These are phyloP conservation scores for Aphanomyces cochlioides DNA, from an alignment of 352 stramenopile genomes.

Conservation along the genomic window DNA sequence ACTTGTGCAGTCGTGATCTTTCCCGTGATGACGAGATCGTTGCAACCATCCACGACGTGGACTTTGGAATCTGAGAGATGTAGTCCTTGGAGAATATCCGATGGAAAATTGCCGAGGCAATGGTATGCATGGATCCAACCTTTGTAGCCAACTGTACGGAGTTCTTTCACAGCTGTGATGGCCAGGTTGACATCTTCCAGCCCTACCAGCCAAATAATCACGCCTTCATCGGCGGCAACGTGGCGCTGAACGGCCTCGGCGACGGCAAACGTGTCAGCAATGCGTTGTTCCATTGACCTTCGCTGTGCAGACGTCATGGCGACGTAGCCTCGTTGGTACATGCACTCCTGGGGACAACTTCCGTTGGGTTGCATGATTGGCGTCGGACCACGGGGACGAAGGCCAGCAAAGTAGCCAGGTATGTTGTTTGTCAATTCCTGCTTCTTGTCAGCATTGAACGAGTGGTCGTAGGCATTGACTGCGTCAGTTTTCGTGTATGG, in stretches of 20 bases:
- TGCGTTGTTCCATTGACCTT: slow-evolving; percentile 8
- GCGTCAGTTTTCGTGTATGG: slow-evolving; percentile 32
- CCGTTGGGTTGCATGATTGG: slow-evolving; percentile 22
- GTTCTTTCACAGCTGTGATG: neutral
- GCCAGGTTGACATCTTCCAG: neutral
- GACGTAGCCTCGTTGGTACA: slow-evolving; percentile 9
- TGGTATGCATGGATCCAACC: slow-evolving; percentile 42
- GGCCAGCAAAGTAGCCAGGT: slow-evolving; percentile 9
- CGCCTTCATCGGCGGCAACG: neutral
- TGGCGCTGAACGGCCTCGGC: neutral
- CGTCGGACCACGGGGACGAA: slow-evolving; percentile 2
- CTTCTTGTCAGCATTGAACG: slow-evolving; percentile 6
- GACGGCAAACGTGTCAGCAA: slow-evolving; percentile 9
- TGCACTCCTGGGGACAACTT: slow-evolving; percentile 26
- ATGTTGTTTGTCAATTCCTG: slow-evolving; percentile 7
- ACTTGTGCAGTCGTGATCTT: slow-evolving; percentile 24
- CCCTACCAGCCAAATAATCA: neutral
- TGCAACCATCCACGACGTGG: slow-evolving; percentile 43
- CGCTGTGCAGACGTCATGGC: neutral
- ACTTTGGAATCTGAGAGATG: slow-evolving; percentile 34
- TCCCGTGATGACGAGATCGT: slow-evolving; percentile 31
- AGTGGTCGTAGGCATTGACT: slow-evolving; percentile 19
- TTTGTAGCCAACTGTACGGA: neutral
- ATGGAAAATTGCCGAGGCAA: slow-evolving; percentile 36
- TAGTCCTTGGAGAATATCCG: slow-evolving; percentile 30